These are phyloP conservation scores for Colletotrichum limetticola DNA, from an alignment of 2,329 filamentous ascomycete species.

Conservation along the genomic window DNA sequence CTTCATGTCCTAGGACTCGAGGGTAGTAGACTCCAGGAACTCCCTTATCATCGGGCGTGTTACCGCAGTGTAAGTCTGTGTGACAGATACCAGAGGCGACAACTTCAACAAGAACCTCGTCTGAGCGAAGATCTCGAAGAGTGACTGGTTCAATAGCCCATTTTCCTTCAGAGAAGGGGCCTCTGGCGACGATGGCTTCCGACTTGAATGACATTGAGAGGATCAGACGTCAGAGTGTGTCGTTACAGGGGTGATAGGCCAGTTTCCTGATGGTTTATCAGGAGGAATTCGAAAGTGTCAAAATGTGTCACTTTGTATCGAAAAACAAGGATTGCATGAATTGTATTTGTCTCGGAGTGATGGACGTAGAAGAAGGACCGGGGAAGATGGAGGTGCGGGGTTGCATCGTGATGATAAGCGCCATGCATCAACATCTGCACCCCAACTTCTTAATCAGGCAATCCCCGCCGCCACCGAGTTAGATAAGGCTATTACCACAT, in stretches of 20 bases:
- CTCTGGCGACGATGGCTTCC: constrained; percentile 44
- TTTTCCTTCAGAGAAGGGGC: constrained; percentile 44
- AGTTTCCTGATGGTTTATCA: neutral
- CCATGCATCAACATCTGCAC: neutral
- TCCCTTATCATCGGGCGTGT: constrained; percentile 36
- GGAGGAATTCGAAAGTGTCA: neutral
- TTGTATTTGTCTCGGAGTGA: neutral
- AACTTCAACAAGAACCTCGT: constrained; percentile 64
- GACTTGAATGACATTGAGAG: constrained; percentile 40
- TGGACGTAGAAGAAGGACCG: neutral
- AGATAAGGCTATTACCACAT: neutral
- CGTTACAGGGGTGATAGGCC: neutral
- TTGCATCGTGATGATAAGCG: neutral
- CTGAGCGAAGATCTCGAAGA: constrained; percentile 40
- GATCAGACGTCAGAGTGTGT: neutral
- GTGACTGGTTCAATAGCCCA: constrained; percentile 45
- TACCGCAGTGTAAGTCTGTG: constrained; percentile 60
- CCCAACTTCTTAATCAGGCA: neutral
- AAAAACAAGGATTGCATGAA: neutral
- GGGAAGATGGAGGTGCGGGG: neutral
- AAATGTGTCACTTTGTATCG: neutral
- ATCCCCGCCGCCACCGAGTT: neutral
- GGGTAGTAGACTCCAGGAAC: constrained; percentile 36
- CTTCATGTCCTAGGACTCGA: constrained; percentile 64
- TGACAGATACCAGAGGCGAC: constrained; percentile 66